A percentile compares a stretch with the other conserved stretches of the same genome.
These are phyloP conservation scores for Rutidosis leptorrhynchoides DNA, from an alignment of 129 eudicot species.

Conservation along the genomic window DNA sequence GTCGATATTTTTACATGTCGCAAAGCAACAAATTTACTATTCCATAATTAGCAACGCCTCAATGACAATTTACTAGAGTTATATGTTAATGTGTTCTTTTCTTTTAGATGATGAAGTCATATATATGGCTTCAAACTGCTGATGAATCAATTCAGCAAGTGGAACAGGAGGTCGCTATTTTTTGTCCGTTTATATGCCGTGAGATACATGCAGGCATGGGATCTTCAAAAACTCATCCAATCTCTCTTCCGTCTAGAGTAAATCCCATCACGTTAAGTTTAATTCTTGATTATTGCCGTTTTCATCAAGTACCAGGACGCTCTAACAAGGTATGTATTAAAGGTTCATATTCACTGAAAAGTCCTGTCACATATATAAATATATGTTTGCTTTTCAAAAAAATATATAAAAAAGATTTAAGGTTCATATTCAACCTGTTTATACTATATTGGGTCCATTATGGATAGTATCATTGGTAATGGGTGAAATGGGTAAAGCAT, in stretches of 20 bases:
- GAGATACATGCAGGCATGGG: constrained; percentile 81
- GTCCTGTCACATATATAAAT: too few relatives aligned
- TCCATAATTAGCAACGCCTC: constrained; percentile 2
- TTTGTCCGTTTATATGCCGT: constrained; percentile 76
- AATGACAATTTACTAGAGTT: background rate
- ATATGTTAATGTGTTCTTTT: background rate
- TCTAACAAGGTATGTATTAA: constrained; percentile 65
- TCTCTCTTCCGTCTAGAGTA: constrained; percentile 82
- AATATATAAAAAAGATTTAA: too few relatives aligned
- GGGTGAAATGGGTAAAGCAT: background rate
- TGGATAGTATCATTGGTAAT: background rate
- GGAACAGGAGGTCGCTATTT: constrained; percentile 84
- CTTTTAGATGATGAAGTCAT: constrained; percentile 74
- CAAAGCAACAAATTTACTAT: constrained; percentile 10
- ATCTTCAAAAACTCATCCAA: constrained; percentile 68
- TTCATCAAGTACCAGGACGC: constrained; percentile 86
- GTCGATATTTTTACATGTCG: constrained; percentile 1
- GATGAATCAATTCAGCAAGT: constrained; percentile 83
- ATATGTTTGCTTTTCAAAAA: too few relatives aligned
- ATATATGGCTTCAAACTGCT: constrained; percentile 85
- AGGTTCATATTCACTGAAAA: background rate
- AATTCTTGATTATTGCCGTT: constrained; percentile 85
- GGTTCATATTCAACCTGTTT: background rate
- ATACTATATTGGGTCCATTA: background rate
- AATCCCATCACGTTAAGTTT: constrained; percentile 62